A percentile compares a stretch with the other conserved stretches of the same genome.
These are phyloP conservation scores for Cupressus sempervirens DNA, from an alignment of 75 land plant genomes.

Conservation along the genomic window DNA sequence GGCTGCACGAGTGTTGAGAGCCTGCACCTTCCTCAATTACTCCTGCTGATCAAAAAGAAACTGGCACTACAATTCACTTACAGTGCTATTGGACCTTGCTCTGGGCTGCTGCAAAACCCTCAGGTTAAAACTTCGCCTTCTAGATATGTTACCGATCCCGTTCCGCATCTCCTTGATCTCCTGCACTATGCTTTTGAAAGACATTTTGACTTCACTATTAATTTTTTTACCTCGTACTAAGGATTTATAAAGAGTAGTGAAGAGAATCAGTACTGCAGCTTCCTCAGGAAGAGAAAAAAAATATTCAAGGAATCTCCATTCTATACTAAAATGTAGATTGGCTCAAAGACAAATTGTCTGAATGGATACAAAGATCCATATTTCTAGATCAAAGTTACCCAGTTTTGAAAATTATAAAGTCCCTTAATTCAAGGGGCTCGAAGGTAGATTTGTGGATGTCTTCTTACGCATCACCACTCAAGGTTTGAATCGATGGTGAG, in stretches of 20 bases:
- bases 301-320: neutral
- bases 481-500: no score
- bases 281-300: neutral
- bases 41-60: slow-evolving; percentile 12
- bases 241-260: neutral
- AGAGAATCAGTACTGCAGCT: neutral
- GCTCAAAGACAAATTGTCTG: neutral
- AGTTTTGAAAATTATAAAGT: neutral
- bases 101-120: slow-evolving; percentile 33
- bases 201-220: neutral
- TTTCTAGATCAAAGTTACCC: neutral
- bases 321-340: neutral
- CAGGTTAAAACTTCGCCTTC: slow-evolving; percentile 32
- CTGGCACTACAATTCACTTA: slow-evolving; percentile 11
- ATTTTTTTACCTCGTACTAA: neutral
- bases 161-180: slow-evolving; percentile 23
- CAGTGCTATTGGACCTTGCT: slow-evolving; percentile 27
- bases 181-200: neutral
- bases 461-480: no score
- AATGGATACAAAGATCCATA: neutral
- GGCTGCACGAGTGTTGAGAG: no score
- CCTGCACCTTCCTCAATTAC: no score
- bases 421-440: neutral
- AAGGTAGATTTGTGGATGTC: no score
- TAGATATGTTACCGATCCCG: slow-evolving; percentile 46